Conservation (phyloP, 148 eudicot species). For the Chenopodium suecicum region DNA sequence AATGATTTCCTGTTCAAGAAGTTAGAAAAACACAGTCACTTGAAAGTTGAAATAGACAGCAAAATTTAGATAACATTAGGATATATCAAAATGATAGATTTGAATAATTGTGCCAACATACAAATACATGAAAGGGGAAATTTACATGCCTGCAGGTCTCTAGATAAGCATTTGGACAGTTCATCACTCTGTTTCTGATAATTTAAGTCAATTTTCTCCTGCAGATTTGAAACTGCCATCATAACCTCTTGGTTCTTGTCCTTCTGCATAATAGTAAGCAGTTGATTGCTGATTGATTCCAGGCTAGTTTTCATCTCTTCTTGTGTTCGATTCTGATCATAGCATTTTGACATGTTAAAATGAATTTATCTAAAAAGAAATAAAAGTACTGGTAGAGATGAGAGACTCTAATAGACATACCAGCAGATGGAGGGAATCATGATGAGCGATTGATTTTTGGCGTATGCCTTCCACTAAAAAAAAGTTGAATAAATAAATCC, state of each 20-base stretch:
- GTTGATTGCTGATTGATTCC: constrained; percentile 54
- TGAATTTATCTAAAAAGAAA: background rate
- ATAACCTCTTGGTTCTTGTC: constrained; percentile 51
- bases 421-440: constrained; percentile 61
- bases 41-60: background rate
- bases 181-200: constrained; percentile 49
- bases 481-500: constrained; percentile 5
- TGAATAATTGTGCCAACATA: too few species aligned
- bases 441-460: constrained; percentile 67
- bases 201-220: constrained; percentile 46
- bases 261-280: constrained; percentile 37
- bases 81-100: background rate
- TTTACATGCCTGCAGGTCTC: constrained; percentile 68
- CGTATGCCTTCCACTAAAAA: constrained; percentile 70
- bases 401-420: constrained; percentile 38
- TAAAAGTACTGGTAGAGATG: background rate
- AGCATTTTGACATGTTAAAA: constrained; percentile 17
- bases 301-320: constrained; percentile 55
- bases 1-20: constrained; percentile 47
- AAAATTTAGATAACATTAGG: background rate
- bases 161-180: constrained; percentile 45
- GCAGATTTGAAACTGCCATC: constrained; percentile 46
- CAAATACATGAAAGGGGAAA: background rate
- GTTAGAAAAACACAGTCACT: background rate
- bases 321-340: constrained; percentile 63